These are phyloP conservation scores for Aegilops umbellulata DNA, from an alignment of 176 grass and related monocot species.

Conservation along the genomic window DNA sequence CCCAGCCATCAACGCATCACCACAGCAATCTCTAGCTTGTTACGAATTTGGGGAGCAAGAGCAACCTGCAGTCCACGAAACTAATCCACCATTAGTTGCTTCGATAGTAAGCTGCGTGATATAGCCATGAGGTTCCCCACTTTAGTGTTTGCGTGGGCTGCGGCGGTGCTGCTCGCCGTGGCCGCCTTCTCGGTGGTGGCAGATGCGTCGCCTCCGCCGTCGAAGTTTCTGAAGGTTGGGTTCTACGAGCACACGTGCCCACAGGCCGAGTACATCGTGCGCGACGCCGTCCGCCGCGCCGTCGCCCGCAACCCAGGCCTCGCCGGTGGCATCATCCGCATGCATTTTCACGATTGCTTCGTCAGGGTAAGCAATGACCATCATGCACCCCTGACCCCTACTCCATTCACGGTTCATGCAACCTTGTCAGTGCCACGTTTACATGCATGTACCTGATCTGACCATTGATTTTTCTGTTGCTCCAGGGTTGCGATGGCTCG, in stretches of 20 bases:
- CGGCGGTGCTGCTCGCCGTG: background rate
- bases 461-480: background rate
- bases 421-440: background rate
- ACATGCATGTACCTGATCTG: background rate
- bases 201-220: conserved; percentile 6
- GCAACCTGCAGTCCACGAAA: background rate
- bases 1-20: background rate
- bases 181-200: background rate
- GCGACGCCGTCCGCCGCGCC: conserved; percentile 38
- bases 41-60: no score
- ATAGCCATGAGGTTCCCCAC: background rate
- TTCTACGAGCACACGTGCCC: conserved; percentile 62
- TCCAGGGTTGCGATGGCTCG: conserved; percentile 50
- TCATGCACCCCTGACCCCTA: no score
- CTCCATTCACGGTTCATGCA: background rate
- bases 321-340: conserved; percentile 61
- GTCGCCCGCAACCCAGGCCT: conserved; percentile 36
- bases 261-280: conserved; percentile 58
- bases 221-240: conserved; percentile 25
- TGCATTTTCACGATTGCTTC: conserved; percentile 97
- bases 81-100: background rate
- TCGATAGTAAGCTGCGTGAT: background rate
- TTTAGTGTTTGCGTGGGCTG: background rate
- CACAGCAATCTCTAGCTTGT: background rate
- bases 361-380: conserved; percentile 51